Base-by-base conservation (phyloP, 495 filamentous ascomycete species). In the Mytilinidion resinicola region DNA sequence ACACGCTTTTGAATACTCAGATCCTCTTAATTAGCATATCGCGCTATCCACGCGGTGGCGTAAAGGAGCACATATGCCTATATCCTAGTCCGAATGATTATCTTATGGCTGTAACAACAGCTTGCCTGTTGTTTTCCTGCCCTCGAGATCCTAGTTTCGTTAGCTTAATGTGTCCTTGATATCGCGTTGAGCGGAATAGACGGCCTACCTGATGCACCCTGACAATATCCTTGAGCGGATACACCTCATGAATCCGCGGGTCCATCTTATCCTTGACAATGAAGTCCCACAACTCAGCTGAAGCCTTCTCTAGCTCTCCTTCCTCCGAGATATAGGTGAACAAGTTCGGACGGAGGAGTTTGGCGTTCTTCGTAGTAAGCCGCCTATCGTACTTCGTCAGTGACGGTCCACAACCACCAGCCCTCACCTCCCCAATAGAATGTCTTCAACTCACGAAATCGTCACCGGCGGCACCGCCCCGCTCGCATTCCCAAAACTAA, bases 401-500 rank as follows among this genome's bases (percentile, higher is more conserved):
- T 46, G 15, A 15, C 42, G 9, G 14, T 12, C 14, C 42, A 46
- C 14, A 46, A 20, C 14, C 14, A 46, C 7, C 42, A 17, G 12
- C 12, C 19, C 19, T 21, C 12, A 5, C 50, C 15, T n/a, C n/a
- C n/a, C n/a, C n/a, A n/a, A n/a, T n/a, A n/a, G n/a, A n/a, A n/a
- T n/a, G n/a, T n/a, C n/a, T n/a, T 4, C 5, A 41, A 80, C 77
- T 71, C 69, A 84, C 72, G 78, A 58, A 58, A 96, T 81, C 30
- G 81, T 69, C 56, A 98, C 68, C 4, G 91, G 90, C 43, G 82
- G 83, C 4, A 95, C 89, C 5, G 86, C 77, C 9, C 93, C 93
- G 63, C 82, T 87, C 19, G 92, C 87, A 74, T 96, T 96, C 35
- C 93, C 93, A 76, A 92, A 97, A 64, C 79, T 85, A 21, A 90